Percentiles rank a stretch among this genome's conserved stretches.
These are phyloP conservation scores for Coemansia sp. DNA, from an alignment of 192 early-diverging fungal genomes.

Conservation along the genomic window DNA sequence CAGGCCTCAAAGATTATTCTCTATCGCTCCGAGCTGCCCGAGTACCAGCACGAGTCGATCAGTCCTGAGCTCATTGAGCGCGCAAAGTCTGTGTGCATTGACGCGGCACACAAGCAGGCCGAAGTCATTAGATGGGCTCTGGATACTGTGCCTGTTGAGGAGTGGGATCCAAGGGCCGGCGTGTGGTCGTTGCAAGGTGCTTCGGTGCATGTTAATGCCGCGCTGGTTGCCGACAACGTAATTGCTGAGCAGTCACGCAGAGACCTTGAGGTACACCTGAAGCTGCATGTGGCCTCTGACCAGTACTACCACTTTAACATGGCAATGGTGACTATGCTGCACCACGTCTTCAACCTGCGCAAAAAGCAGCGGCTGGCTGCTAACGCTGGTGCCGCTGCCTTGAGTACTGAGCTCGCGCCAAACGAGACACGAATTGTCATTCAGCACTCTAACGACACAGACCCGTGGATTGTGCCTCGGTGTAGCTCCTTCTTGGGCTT, in stretches of 20 bases:
- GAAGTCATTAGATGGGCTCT: slow-evolving; percentile 51
- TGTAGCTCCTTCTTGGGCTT: slow-evolving; percentile 53
- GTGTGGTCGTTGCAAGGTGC: slow-evolving; percentile 55
- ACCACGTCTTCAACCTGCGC: slow-evolving; percentile 51
- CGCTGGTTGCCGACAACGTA: slow-evolving; percentile 28
- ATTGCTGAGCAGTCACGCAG: slow-evolving; percentile 46
- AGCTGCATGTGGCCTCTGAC: slow-evolving; percentile 49
- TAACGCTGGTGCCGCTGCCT: not conserved
- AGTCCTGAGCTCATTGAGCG: slow-evolving; percentile 26
- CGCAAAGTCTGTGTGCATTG: slow-evolving; percentile 48
- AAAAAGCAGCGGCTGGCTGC: slow-evolving; percentile 39
- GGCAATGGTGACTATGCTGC: slow-evolving; percentile 55
- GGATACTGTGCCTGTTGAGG: slow-evolving; percentile 44
- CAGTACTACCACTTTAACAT: slow-evolving; percentile 57
- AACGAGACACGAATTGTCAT: slow-evolving; percentile 13
- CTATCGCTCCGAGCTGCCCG: slow-evolving; percentile 52
- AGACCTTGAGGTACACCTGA: slow-evolving; percentile 50
- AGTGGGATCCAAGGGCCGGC: slow-evolving; percentile 52
- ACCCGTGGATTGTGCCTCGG: slow-evolving; percentile 54
- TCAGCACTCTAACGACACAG: slow-evolving; percentile 30
- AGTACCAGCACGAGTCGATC: slow-evolving; percentile 43
- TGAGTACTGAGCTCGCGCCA: not conserved
- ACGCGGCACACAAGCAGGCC: slow-evolving; percentile 47
- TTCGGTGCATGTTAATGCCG: slow-evolving; percentile 50
- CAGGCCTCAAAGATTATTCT: slow-evolving; percentile 51